Evolutionary conservation across 164 flowering plant species (phyloP).

Genomic region (Protea cynaroides): DNA sequence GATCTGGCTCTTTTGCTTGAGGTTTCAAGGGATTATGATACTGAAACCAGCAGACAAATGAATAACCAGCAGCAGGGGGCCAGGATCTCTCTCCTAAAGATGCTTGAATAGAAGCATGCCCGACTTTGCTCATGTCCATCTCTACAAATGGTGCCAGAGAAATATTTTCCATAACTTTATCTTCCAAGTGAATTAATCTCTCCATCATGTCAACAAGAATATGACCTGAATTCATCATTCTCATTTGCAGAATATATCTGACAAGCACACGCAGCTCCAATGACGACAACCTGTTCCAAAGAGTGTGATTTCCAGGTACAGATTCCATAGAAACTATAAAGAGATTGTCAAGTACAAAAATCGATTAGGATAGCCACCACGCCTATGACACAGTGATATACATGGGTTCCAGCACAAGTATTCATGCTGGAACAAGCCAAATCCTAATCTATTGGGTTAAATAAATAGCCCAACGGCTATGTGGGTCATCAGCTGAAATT

Average conservation of each 20-base stretch:
- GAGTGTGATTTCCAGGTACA: slow-evolving; percentile 12
- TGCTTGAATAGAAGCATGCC: slow-evolving; percentile 93
- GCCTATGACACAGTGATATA: no score
- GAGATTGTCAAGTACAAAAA: no score
- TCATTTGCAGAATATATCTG: slow-evolving; percentile 78
- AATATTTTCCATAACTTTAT: slow-evolving; percentile 60
- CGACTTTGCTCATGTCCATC: slow-evolving; percentile 91
- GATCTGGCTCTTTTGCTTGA: slow-evolving; percentile 51
- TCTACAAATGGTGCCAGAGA: slow-evolving; percentile 90
- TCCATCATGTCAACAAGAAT: slow-evolving; percentile 87
- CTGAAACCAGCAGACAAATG: slow-evolving; percentile 98
- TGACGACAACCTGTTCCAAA: slow-evolving; percentile 66
- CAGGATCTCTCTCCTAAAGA: slow-evolving; percentile 97
- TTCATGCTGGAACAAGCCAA: no score
- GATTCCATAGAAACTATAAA: not conserved
- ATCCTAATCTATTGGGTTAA: no score
- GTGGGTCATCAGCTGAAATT: no score
- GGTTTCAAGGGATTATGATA: slow-evolving; percentile 60
- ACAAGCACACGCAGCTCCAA: slow-evolving; percentile 78
- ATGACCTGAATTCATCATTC: slow-evolving; percentile 61
- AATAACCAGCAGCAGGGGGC: slow-evolving; percentile 99
- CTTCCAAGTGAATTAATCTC: slow-evolving; percentile 68
- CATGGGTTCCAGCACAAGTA: no score
- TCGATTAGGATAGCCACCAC: no score
- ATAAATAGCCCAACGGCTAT: no score